phyloP scores from a whole-genome alignment of 2,329 filamentous ascomycete species.

The Lecanosticta acicola region DNA sequence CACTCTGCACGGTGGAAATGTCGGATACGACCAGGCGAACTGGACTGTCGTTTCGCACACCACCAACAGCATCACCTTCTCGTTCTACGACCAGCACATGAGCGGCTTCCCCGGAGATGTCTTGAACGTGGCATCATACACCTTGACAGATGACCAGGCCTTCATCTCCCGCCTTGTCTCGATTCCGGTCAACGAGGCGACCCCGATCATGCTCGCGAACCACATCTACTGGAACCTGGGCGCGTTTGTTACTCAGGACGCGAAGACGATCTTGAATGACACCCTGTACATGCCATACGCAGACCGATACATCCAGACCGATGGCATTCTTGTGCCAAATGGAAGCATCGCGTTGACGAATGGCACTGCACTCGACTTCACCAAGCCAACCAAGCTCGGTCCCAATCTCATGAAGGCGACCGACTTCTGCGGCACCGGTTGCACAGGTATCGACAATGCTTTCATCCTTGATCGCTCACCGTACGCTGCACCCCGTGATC shows the following conservation, averaged over 20 bases:
- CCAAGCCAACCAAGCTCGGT: slow-evolving; percentile 21
- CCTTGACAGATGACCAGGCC: slow-evolving; percentile 54
- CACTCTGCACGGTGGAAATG: slow-evolving; percentile 48
- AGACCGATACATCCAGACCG: slow-evolving; percentile 24
- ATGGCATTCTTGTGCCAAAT: slow-evolving; percentile 27
- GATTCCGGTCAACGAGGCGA: slow-evolving; percentile 65
- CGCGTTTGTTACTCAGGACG: slow-evolving; percentile 68
- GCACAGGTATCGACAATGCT: slow-evolving; percentile 72
- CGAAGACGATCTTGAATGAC: slow-evolving; percentile 61
- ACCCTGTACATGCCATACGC: slow-evolving; percentile 66
- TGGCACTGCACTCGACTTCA: slow-evolving; percentile 28
- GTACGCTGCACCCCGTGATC: slow-evolving; percentile 21
- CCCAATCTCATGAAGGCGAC: slow-evolving; percentile 23
- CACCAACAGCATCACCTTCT: slow-evolving; percentile 65
- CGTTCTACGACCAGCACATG: slow-evolving; percentile 64
- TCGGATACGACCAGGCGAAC: slow-evolving; percentile 60
- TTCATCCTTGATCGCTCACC: slow-evolving; percentile 25
- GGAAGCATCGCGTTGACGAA: slow-evolving; percentile 42
- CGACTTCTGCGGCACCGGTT: slow-evolving; percentile 63
- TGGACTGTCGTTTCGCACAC: slow-evolving; percentile 69
- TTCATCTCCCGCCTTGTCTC: slow-evolving; percentile 73
- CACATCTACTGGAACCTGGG: slow-evolving; percentile 81
- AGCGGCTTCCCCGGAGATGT: slow-evolving; percentile 77
- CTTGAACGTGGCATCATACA: slow-evolving; percentile 68
- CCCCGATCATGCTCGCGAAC: slow-evolving; percentile 74